Base-by-base conservation (phyloP, 2,329 filamentous ascomycete genomes). In the Fusarium mexicanum region DNA sequence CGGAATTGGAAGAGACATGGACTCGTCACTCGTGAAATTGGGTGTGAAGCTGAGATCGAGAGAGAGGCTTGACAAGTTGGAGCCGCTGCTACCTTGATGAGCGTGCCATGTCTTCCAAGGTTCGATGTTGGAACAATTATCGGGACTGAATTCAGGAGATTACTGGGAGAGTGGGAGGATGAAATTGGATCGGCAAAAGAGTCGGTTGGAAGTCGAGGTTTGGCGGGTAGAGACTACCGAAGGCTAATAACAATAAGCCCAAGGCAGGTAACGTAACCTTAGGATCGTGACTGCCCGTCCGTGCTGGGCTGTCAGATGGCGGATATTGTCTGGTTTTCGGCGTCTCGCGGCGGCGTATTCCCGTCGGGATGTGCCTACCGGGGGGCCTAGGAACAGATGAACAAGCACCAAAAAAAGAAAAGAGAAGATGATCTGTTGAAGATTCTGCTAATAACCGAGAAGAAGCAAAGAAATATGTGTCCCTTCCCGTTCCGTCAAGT, bases 21-120 rank as follows among this genome's bases (percentile, higher is more conserved):
- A 68, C 64, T 65, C 69, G 31, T 72, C 46, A 54, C 70, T 74
- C 62, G 65, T 74, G 63, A 69, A 64, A 74, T 70, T 43, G 54
- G 66, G 47, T 54, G 61, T 58, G 61, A 64, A 66, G 35, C 35
- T 37, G 58, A 59, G 66, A 44, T 65, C 46, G 61, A 62, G 43
- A 47, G 29, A 47, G 29, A 26, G 64, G 73, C 64, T 76, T 64
- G 69, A 61, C 44, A 67, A 76, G 68, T 61, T 70, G 38, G 64
- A 67, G 54, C 50, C 60, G 67, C 65, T 60, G 50, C 67, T 70
- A 70, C 60, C 61, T 67, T 24, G 51, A 60, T 64, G 66, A 61
- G 70, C 53, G 62, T 65, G 70, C 75, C 77, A 78, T 78, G 67
- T 75, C 73, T 73, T 76, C n/a, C 17, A 26, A 57, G 51, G 37